Evolutionary conservation across 2,329 filamentous ascomycete species (phyloP), one percentile per base, ranked within the genome.

Genomic region (Aspergillus pseudonomiae): DNA sequence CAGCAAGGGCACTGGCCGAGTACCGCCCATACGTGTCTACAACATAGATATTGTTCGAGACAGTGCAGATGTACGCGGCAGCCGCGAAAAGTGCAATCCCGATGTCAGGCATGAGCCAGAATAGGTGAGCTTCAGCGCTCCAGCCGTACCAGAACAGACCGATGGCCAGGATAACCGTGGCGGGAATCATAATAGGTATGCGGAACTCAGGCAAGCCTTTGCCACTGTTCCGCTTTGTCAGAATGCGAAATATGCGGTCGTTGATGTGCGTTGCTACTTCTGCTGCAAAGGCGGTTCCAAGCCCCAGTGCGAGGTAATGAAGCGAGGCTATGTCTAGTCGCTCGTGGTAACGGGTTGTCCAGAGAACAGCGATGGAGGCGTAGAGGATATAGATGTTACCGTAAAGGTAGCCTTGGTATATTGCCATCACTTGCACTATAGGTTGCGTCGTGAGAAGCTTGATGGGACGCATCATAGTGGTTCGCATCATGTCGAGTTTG

Each of bases 381-480:
- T 90, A 80, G 7, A 86, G 79, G 43, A 89, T 82, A 60, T 89
- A 89, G 48, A 88, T 80, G 2, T 88, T 72, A 0, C 87, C 87
- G 65, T 88, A 89, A 6, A 84, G 75, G 63, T 86, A 84, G 0
- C 82, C 87, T 61, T 83, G 82, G 63, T 87, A 83, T 3, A 84
- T 30, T 0, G 85, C 79, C 0, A 84, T 69, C 19, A 85, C 78
- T 67, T 86, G 85, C 19, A 89, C 81, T 60, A 89, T 87, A 6
- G 85, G 85, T 57, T 89, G 85, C 7, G 83, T 85, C 3, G 69
- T 70, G 0, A 89, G 75, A 2, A 89, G 78, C 0, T 80, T 79
- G 36, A 87, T 77, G 0, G 87, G 86, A 1, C 87, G 80, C 6
- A 80, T 75, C 46, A 89, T 36, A 68, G 3, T 84, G 62, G 36